A percentile compares a stretch with the other conserved stretches of the same genome.
phyloP scores from a whole-genome alignment of 139 green algal genomes.

The Picochlorum sp. region DNA sequence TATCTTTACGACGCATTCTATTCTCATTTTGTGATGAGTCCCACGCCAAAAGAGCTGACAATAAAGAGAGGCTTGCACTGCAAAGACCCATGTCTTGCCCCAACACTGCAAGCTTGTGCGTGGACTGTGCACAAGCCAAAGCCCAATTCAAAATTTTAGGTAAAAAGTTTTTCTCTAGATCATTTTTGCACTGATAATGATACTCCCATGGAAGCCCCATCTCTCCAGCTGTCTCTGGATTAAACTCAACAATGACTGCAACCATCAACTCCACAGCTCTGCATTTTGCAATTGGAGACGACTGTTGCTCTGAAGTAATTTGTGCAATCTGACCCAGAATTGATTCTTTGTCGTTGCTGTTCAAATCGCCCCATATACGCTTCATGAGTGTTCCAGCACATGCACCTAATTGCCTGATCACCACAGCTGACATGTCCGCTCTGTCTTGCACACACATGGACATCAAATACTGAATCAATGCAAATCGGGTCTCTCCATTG shows the following conservation, averaged over 20 bases:
- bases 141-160: conserved; percentile 53
- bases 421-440: not conserved
- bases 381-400: conserved; percentile 3
- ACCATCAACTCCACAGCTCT: conserved; percentile 33
- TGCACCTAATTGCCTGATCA: not conserved
- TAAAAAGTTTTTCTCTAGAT: conserved; percentile 58
- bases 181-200: conserved; percentile 60
- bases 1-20: not conserved
- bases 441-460: not conserved
- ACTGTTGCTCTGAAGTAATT: not conserved
- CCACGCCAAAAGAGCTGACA: conserved; percentile 62
- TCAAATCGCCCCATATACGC: conserved; percentile 5
- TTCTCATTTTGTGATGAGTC: conserved; percentile 18
- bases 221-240: conserved; percentile 43
- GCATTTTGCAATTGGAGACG: not conserved
- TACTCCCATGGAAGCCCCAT: conserved; percentile 72
- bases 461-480: not conserved
- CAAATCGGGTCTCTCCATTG: not conserved
- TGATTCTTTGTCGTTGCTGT: not conserved
- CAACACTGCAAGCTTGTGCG: conserved; percentile 11
- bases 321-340: not conserved
- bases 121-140: conserved; percentile 23
- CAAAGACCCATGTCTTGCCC: conserved; percentile 44
- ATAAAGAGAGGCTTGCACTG: conserved; percentile 48
- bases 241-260: conserved; percentile 71